Evolutionary conservation across 2,329 filamentous ascomycete species (phyloP).

Genomic region (Monosporascus cannonballus): DNA sequence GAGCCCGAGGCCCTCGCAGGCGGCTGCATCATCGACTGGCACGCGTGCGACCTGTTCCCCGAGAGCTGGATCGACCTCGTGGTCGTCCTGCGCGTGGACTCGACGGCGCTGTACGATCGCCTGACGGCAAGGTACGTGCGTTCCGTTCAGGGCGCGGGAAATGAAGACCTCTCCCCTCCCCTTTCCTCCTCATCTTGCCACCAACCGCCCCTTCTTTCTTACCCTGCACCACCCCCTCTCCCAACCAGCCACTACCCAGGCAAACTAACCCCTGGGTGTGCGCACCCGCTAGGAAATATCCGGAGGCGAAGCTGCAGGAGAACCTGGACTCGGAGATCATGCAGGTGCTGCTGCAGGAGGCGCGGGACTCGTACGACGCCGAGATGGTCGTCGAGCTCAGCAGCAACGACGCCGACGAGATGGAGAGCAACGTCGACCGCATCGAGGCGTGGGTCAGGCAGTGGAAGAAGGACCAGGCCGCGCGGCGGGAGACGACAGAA

Average conservation of each 20-base stretch:
- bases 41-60: slow-evolving; percentile 93
- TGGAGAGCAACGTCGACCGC: slow-evolving; percentile 82
- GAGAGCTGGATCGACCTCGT: slow-evolving; percentile 92
- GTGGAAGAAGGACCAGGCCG: slow-evolving; percentile 67
- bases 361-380: slow-evolving; percentile 76
- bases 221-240: background rate
- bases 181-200: background rate
- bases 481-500: slow-evolving; percentile 15
- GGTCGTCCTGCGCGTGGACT: slow-evolving; percentile 80
- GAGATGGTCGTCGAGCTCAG: slow-evolving; percentile 83
- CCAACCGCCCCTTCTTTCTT: background rate
- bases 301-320: slow-evolving; percentile 84
- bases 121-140: slow-evolving; percentile 59
- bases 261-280: too few relatives aligned
- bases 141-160: background rate
- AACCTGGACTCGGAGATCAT: slow-evolving; percentile 98
- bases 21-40: slow-evolving; percentile 93
- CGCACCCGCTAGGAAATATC: slow-evolving; percentile 57
- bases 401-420: slow-evolving; percentile 76
- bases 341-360: slow-evolving; percentile 88
- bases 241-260: background rate
- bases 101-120: slow-evolving; percentile 76
- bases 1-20: slow-evolving; percentile 74
- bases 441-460: slow-evolving; percentile 75
- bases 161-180: background rate